These are phyloP conservation scores for Stemphylium vesicarium DNA, from an alignment of 2,329 filamentous ascomycete genomes.

Conservation along the genomic window DNA sequence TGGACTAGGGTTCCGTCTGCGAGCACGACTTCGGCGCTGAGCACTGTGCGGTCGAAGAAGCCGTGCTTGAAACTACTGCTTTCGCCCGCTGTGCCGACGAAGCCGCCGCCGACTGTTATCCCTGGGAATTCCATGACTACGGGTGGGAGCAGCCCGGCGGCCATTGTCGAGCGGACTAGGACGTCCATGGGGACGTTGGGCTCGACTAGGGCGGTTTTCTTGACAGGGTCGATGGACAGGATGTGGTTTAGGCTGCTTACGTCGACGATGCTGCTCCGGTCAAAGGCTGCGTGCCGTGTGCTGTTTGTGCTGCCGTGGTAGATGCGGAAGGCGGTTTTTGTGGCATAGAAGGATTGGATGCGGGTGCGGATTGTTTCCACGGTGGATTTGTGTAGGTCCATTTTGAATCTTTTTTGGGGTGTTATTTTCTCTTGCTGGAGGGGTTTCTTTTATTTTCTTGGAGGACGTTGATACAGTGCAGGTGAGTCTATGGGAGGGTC, in stretches of 20 bases:
- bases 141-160: conserved; percentile 63
- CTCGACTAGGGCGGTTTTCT: conserved; percentile 66
- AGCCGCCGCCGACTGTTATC: conserved; percentile 72
- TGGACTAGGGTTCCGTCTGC: conserved; percentile 61
- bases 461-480: too few species aligned
- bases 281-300: conserved; percentile 62
- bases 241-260: conserved; percentile 69
- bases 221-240: conserved; percentile 61
- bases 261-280: conserved; percentile 60
- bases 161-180: conserved; percentile 64
- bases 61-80: conserved; percentile 71
- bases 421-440: background rate
- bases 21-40: conserved; percentile 68
- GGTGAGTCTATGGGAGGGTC: too few species aligned
- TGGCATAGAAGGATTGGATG: conserved; percentile 34
- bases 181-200: conserved; percentile 73
- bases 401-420: conserved; percentile 4
- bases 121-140: conserved; percentile 77
- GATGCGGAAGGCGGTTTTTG: conserved; percentile 50
- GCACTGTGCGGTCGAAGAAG: conserved; percentile 69
- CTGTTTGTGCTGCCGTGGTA: conserved; percentile 80
- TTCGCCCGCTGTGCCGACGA: conserved; percentile 70
- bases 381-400: conserved; percentile 32
- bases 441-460: too few species aligned
- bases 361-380: conserved; percentile 31